These are phyloP conservation scores for Murraya koenigii DNA, from an alignment of 345 rosid genomes.

Conservation along the genomic window DNA sequence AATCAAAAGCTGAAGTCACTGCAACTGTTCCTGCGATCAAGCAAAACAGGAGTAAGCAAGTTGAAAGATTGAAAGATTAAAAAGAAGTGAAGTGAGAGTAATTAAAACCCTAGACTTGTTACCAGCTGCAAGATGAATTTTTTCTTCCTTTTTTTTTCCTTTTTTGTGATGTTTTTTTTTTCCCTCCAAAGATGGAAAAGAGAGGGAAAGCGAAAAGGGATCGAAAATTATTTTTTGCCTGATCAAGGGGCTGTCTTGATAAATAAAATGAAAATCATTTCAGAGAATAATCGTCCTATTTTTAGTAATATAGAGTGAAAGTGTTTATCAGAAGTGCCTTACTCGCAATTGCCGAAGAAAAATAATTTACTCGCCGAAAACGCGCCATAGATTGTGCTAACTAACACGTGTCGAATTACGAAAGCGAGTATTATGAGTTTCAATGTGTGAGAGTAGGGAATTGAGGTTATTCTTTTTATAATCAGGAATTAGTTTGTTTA, in stretches of 20 bases:
- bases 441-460: neutral
- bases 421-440: neutral
- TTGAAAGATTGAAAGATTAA: neutral
- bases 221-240: conserved; percentile 28
- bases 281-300: conserved; percentile 2
- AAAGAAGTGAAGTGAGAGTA: neutral
- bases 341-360: neutral
- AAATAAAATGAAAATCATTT: conserved; percentile 10
- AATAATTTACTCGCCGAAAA: neutral
- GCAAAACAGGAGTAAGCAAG: neutral
- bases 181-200: conserved; percentile 40
- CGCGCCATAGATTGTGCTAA: neutral
- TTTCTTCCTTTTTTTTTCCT: neutral
- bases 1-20: conserved; percentile 13
- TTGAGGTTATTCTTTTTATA: neutral
- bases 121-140: neutral
- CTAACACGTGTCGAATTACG: fast-evolving
- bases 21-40: conserved; percentile 6
- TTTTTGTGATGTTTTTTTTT: conserved; percentile 14
- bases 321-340: neutral
- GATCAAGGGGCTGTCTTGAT: conserved; percentile 11
- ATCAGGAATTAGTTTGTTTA: too few species aligned
- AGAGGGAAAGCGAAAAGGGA: conserved; percentile 40
- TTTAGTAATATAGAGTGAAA: neutral
- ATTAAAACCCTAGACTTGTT: conserved; percentile 19